phyloP scores from a whole-genome alignment of 2,329 filamentous ascomycete species.

The Incumbomyces lentus region DNA sequence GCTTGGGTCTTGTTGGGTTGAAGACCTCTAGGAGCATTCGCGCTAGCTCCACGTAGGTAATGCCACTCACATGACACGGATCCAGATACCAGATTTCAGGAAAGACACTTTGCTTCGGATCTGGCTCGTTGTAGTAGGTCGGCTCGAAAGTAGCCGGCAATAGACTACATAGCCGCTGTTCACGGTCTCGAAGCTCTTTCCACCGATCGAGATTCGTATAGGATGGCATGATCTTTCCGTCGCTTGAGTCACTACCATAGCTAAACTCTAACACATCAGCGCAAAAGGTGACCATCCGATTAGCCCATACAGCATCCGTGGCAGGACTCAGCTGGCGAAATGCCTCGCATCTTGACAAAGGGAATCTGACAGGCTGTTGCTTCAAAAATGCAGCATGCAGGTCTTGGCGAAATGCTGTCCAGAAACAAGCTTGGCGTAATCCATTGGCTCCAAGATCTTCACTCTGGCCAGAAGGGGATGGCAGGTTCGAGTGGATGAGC shows the following conservation, averaged over 20 bases:
- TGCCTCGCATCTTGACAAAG: conserved; percentile 29
- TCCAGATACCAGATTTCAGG: conserved; percentile 49
- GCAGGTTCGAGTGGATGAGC: not conserved
- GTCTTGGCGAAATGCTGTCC: conserved; percentile 41
- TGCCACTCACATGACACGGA: conserved; percentile 49
- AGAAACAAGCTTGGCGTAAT: conserved; percentile 36
- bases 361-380: conserved; percentile 30
- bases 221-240: conserved; percentile 8
- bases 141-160: conserved; percentile 45
- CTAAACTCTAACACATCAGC: conserved; percentile 54
- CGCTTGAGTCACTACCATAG: conserved; percentile 30
- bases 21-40: conserved; percentile 48
- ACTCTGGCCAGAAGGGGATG: not conserved
- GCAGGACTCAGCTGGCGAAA: conserved; percentile 28
- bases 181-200: conserved; percentile 14
- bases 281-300: conserved; percentile 51
- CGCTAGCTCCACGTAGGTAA: conserved; percentile 51
- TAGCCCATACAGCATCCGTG: conserved; percentile 32
- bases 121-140: conserved; percentile 38
- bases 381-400: conserved; percentile 37
- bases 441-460: conserved; percentile 19
- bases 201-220: conserved; percentile 11
- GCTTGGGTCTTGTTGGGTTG: conserved; percentile 43
- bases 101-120: conserved; percentile 35
- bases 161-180: conserved; percentile 30